Base-by-base conservation (phyloP, 192 early-diverging fungal species). In the Haplosporangium gracile region DNA sequence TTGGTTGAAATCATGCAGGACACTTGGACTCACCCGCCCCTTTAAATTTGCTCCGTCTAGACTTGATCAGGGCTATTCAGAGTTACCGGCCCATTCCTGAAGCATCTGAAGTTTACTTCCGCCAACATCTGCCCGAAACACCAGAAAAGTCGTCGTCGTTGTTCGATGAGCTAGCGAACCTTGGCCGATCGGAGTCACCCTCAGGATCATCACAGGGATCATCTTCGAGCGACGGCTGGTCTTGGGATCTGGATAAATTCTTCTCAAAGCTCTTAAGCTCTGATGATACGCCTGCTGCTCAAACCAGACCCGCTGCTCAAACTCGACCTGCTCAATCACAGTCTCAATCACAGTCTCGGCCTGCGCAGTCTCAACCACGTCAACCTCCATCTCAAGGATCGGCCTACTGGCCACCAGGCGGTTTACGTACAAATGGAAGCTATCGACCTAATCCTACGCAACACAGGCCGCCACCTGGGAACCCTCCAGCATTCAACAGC, bases 21-120 rank as follows among this genome's bases (percentile, higher is more conserved):
- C 5, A 38, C 18, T 36, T 38, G 16, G 22, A 11, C 39, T 43
- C 5, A n/a, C 10, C 18, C 32, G 4, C 29, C 22, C 32, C 9
- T 26, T 32, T 42, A 9, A 72, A 24, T 29, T 49, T 49, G 40
- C 1, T n/a, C 20, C 6, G 7, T 47, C 4, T 85, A 86, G 84
- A 86, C 20, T 47, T 86, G 68, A 81, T 86, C 20, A 45, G 38
- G 7, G 84, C 84, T 0, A 86, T 86, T 6, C 84, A 86, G 70
- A 86, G 84, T 38, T 75, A 77, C 9, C 68, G 75, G 34, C 84
- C 84, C 38, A 86, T 86, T 29, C 84, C 84, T 18, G 79, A 86
- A 42, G 75, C 79, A 16, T 86, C 84, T 1, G 84, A 86, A 26
- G 51, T 74, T 0, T 86, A 86, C 53, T 86, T 81, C 45, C 70